Conservation (phyloP, 1,139 yeast genomes). For the Chernovozyma aurita region DNA sequence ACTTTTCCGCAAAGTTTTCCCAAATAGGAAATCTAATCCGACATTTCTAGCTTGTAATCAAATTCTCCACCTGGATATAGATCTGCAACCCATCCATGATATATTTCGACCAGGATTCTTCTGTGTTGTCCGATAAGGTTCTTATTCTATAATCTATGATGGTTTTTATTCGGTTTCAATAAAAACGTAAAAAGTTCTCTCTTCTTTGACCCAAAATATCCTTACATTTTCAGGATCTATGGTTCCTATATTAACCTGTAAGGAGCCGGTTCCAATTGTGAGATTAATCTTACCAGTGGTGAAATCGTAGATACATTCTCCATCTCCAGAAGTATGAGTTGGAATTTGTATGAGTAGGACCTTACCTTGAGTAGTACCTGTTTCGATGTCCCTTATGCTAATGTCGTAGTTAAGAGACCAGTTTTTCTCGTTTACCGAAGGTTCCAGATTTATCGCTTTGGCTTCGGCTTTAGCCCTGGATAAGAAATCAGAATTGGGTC, state of each 20-base stretch:
- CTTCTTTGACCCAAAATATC: constrained; percentile 8
- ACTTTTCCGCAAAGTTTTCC: too few species aligned
- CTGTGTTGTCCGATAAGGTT: too few species aligned
- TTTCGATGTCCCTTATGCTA: neutral
- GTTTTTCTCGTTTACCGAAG: neutral
- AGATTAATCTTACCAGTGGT: neutral
- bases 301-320: neutral
- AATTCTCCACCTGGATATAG: too few species aligned
- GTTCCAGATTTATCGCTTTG: neutral
- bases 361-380: neutral
- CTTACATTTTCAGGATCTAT: neutral
- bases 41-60: too few species aligned
- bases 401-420: neutral
- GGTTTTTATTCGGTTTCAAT: too few species aligned
- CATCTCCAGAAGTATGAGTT: neutral
- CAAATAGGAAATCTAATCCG: too few species aligned
- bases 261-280: neutral
- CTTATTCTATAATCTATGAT: too few species aligned
- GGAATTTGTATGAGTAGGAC: neutral
- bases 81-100: too few species aligned
- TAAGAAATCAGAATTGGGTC: neutral
- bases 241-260: neutral
- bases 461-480: too few species aligned
- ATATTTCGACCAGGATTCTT: too few species aligned
- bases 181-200: constrained; percentile 10